Percentiles rank a stretch among this genome's conserved stretches.
Evolutionary conservation across 441 rosid genomes (phyloP).

Genomic region (Adansonia rubrostipa): DNA sequence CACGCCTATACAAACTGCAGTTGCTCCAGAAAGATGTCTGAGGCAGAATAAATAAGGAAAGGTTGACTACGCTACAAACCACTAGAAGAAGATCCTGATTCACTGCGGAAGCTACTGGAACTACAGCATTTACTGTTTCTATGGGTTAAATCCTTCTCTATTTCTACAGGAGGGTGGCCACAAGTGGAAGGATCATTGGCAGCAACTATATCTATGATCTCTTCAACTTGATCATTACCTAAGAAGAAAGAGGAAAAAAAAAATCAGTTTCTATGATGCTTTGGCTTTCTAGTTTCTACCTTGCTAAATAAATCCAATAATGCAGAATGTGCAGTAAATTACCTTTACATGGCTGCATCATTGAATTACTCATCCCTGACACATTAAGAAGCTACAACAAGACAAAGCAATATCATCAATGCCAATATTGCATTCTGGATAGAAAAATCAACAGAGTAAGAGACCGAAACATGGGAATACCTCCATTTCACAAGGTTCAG

Average conservation of each 20-base stretch:
- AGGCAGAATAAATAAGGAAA: slow-evolving; percentile 10
- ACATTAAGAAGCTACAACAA: slow-evolving; percentile 61
- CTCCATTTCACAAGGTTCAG: slow-evolving; percentile 81
- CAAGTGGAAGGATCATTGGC: slow-evolving; percentile 67
- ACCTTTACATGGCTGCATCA: slow-evolving; percentile 72
- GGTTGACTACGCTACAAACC: slow-evolving; percentile 54
- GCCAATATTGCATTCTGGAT: slow-evolving; percentile 11
- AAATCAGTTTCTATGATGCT: background rate
- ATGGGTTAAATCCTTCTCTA: slow-evolving; percentile 60
- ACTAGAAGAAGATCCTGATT: slow-evolving; percentile 75
- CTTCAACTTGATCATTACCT: slow-evolving; percentile 70
- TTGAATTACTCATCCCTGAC: slow-evolving; percentile 73
- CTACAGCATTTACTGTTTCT: slow-evolving; percentile 60
- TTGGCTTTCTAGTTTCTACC: slow-evolving; percentile 35
- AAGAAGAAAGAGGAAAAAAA: slow-evolving; percentile 28
- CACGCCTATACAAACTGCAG: background rate
- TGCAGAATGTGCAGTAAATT: slow-evolving; percentile 27
- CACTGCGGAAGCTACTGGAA: slow-evolving; percentile 77
- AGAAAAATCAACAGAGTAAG: slow-evolving; percentile 3
- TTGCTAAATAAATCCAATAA: slow-evolving; percentile 21
- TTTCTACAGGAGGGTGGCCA: slow-evolving; percentile 55
- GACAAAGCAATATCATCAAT: slow-evolving; percentile 28
- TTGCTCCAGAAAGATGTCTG: background rate
- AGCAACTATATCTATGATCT: slow-evolving; percentile 78
- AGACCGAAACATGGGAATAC: slow-evolving; percentile 39